Evolutionary conservation across 495 filamentous ascomycete species (phyloP), one percentile per base, ranked within the genome.

Genomic region (Margaritispora aquatica): DNA sequence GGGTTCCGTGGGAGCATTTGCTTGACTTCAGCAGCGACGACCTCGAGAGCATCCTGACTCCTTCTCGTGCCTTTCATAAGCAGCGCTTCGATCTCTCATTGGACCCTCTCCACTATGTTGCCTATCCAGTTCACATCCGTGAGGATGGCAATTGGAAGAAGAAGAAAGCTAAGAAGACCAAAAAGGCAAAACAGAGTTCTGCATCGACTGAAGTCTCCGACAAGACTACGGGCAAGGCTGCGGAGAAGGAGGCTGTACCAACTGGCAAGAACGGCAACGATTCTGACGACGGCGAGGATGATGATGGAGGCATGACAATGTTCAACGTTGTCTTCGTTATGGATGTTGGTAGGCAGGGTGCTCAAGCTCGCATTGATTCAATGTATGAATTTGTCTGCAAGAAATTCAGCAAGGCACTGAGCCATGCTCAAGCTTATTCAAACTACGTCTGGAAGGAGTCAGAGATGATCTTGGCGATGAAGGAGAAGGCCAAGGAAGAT

Each of bases 281-380:
- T 11, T 44, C 38, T 44, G 59, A 51, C 31, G 75, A 75, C 47
- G 48, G 69, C 66, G 63, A n/a, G n/a, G n/a, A 76, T 70, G 65
- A 74, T 65, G 19, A n/a, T 66, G 71, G 51, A 64, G 73, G 36
- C 46, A 92, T 98, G 88, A 91, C 84, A 22, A 96, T 97, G 92
- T 98, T 98, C 70, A 92, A 97, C 73, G 83, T 97, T 31, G 90
- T 96, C 15, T 97, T 97, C 72, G 88, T 96, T 31, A 73, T 96
- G 51, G 86, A 89, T 66, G 87, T 89, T 2, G 88, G 88, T 36
- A 79, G 86, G 51, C 73, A 89, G 44, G 89, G 95, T 69, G 86
- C 86, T 64, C 86, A 87, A 49, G 75, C 85, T 51, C 77, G 90
- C 21, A 79, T 91, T 49, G 80, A 84, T 55, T 85, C 93, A 52